Evolutionary conservation across 2,329 filamentous ascomycete genomes (phyloP).

Genomic region (Neobulgaria alba): DNA sequence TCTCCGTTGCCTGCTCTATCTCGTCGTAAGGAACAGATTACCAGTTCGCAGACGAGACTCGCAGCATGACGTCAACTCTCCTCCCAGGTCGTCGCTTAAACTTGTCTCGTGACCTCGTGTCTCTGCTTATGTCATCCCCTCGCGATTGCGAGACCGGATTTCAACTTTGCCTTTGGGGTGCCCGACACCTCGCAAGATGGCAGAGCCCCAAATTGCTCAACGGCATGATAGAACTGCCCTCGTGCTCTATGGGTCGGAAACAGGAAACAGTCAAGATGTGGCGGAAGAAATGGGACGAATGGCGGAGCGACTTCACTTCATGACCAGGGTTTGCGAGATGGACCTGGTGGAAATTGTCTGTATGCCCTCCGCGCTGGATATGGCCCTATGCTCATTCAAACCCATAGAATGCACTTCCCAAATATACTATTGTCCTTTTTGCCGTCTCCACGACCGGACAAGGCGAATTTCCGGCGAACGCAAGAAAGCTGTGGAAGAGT

Average conservation of each 20-base stretch:
- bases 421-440: slow-evolving; percentile 59
- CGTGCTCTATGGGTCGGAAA: slow-evolving; percentile 89
- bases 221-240: slow-evolving; percentile 43
- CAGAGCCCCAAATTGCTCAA: slow-evolving; percentile 14
- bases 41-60: no score
- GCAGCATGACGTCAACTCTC: no score
- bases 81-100: no score
- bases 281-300: slow-evolving; percentile 74
- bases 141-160: no score
- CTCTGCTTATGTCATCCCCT: no score
- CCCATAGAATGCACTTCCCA: slow-evolving; percentile 41
- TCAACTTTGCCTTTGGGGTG: no score
- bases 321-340: slow-evolving; percentile 66
- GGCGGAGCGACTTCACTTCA: slow-evolving; percentile 70
- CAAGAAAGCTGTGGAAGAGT: slow-evolving; percentile 73
- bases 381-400: not conserved
- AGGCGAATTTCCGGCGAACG: slow-evolving; percentile 84
- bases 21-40: no score
- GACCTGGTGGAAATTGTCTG: slow-evolving; percentile 68
- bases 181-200: no score
- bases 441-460: slow-evolving; percentile 89
- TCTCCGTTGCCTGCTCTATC: no score
- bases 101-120: no score
- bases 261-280: slow-evolving; percentile 85
- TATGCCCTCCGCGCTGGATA: slow-evolving; percentile 12